Evolutionary conservation across 148 eudicot species (phyloP).

Genomic region (Camellia lanceoleosa): DNA sequence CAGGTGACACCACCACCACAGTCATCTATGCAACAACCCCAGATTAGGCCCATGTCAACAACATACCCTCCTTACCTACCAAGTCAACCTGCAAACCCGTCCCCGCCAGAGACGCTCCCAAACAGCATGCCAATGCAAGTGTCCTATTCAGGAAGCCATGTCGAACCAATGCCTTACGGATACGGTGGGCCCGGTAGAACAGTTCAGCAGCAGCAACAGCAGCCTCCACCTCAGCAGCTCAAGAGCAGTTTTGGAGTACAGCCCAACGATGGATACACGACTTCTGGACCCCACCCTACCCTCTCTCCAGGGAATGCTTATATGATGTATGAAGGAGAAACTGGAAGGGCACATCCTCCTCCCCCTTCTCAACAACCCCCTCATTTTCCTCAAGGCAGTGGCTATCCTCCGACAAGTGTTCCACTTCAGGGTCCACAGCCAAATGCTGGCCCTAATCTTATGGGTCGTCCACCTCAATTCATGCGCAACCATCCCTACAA

Average conservation of each 20-base stretch:
- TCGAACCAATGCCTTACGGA: slow-evolving; percentile 60
- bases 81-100: slow-evolving; percentile 54
- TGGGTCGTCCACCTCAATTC: slow-evolving; percentile 60
- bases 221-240: slow-evolving; percentile 67
- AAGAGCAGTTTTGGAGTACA: slow-evolving; percentile 53
- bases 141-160: slow-evolving; percentile 56
- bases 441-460: slow-evolving; percentile 33
- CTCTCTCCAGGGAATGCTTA: slow-evolving; percentile 61
- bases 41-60: slow-evolving; percentile 53
- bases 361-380: slow-evolving; percentile 51
- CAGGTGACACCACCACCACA: slow-evolving; percentile 46
- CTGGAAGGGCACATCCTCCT: slow-evolving; percentile 47
- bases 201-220: slow-evolving; percentile 33
- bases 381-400: slow-evolving; percentile 49
- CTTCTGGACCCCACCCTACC: slow-evolving; percentile 56
- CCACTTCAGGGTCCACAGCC: slow-evolving; percentile 47
- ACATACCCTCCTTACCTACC: slow-evolving; percentile 60
- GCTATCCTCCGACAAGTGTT: slow-evolving; percentile 53
- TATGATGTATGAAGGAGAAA: slow-evolving; percentile 64
- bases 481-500: slow-evolving; percentile 75
- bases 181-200: slow-evolving; percentile 62
- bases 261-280: slow-evolving; percentile 60
- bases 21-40: slow-evolving; percentile 47
- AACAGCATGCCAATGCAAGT: slow-evolving; percentile 76
- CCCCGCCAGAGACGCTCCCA: slow-evolving; percentile 51